Base-by-base conservation (phyloP, 495 filamentous ascomycete species). In the Tricharina praecox region DNA sequence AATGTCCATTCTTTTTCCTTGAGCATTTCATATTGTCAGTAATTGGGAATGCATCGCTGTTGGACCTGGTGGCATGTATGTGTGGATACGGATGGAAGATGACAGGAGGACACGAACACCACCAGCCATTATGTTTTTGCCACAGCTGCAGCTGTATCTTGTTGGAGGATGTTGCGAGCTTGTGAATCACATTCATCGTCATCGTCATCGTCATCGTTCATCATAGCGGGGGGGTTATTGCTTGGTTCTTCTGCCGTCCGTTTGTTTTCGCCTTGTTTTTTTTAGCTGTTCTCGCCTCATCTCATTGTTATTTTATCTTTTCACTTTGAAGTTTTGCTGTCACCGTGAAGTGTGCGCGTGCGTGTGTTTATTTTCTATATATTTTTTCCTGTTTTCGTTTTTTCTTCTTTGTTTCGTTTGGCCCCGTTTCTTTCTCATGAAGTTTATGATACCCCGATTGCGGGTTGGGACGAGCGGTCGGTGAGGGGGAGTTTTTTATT, bases 211-310 rank as follows among this genome's bases (percentile, higher is more conserved):
- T n/a, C n/a, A n/a, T n/a, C n/a, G n/a, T n/a, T n/a, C 28, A 32
- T 32, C 28, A 32, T 32, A 32, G 28, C 28, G 28, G 28, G 28
- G 34, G 4, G 4, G 18, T 7, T 37, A 9, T 37, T 37, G 4
- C 4, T 37, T 18, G 34, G 34, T 18, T 11, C 47, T 59, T 62
- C 50, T 53, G 61, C 37, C 54, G 47, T 37, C 40, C 40, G 50
- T 51, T 54, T 26, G 43, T 25, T 46, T 45, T 25, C 53, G 50
- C 49, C 40, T 50, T 46, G 50, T 61, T 49, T 51, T 52, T 57
- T 54, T 53, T 50, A 50, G 53, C 19, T 46, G 33, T 56, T 61
- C 47, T 47, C 42, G 50, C 37, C 32, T 56, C 48, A 50, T 38
- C 49, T 34, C 18, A 13, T 52, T 21, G 28, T 52, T 20, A 16